A percentile compares a stretch with the other conserved stretches of the same genome.
phyloP scores from a whole-genome alignment of 2,329 filamentous ascomycete genomes.

The Magnaporthales sp. region DNA sequence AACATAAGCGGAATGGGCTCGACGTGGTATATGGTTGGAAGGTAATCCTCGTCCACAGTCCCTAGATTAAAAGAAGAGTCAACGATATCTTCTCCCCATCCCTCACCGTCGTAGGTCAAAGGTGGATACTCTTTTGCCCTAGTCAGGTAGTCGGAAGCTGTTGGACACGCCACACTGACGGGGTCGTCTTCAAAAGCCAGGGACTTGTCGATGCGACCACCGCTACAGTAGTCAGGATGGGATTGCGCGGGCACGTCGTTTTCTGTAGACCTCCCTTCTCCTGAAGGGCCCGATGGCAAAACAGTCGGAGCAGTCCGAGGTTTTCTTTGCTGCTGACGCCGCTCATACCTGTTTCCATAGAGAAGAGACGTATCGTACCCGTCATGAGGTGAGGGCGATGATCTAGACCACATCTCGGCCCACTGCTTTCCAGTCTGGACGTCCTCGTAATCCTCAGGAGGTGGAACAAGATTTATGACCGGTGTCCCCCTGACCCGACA shows the following conservation, averaged over 20 bases:
- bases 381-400: neutral
- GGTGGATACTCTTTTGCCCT: neutral
- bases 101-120: neutral
- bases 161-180: neutral
- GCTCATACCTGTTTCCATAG: neutral
- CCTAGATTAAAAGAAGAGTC: neutral
- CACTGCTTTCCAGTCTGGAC: neutral
- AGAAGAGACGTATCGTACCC: neutral
- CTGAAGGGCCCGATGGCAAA: neutral
- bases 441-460: neutral
- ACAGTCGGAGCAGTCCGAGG: neutral
- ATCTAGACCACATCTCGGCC: neutral
- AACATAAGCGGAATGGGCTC: neutral
- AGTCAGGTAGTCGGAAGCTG: neutral
- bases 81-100: neutral
- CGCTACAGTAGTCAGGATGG: neutral
- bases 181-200: neutral
- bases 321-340: neutral
- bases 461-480: neutral
- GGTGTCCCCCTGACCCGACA: neutral
- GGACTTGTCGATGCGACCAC: neutral
- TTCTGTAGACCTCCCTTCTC: neutral
- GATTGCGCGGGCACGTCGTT: too few relatives aligned
- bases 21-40: neutral
- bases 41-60: neutral